Conservation (phyloP, 116 monocot genomes). For the Trichopus zeylanicus region DNA sequence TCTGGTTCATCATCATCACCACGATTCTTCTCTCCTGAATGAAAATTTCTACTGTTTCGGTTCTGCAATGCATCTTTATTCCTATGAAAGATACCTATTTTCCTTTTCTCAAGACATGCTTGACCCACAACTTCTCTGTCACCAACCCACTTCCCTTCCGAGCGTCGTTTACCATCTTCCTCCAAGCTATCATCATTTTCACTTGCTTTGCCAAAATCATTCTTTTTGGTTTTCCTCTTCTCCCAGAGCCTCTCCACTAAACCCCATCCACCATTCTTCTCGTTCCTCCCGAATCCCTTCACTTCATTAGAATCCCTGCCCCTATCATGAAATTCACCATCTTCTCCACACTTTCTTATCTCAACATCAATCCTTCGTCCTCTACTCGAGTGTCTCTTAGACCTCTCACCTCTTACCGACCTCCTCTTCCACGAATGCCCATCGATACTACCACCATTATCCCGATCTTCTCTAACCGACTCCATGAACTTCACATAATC, state of each 20-base stretch:
- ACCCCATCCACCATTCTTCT: slow-evolving; percentile 17
- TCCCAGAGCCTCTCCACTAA: slow-evolving; percentile 36
- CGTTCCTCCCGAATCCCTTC: background rate
- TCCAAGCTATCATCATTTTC: no score
- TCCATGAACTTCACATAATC: slow-evolving; percentile 87
- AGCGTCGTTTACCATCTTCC: no score
- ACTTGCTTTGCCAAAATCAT: no score
- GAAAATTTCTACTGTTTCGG: background rate
- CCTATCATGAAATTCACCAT: no score
- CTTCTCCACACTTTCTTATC: no score
- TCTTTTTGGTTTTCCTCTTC: slow-evolving; percentile 8
- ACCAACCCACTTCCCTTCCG: background rate
- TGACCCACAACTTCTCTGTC: background rate
- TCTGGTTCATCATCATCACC: no score
- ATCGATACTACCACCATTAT: slow-evolving; percentile 4
- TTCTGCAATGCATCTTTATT: background rate
- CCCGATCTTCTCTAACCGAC: slow-evolving; percentile 54
- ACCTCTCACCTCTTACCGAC: background rate
- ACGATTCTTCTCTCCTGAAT: background rate
- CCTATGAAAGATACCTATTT: background rate
- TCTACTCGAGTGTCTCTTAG: no score
- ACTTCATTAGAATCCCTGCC: slow-evolving; percentile 6
- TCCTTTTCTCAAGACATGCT: background rate
- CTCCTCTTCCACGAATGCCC: background rate
- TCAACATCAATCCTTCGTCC: no score